These are phyloP conservation scores for Colletotrichum sp. DNA, from an alignment of 2,329 filamentous ascomycete genomes.

Conservation along the genomic window DNA sequence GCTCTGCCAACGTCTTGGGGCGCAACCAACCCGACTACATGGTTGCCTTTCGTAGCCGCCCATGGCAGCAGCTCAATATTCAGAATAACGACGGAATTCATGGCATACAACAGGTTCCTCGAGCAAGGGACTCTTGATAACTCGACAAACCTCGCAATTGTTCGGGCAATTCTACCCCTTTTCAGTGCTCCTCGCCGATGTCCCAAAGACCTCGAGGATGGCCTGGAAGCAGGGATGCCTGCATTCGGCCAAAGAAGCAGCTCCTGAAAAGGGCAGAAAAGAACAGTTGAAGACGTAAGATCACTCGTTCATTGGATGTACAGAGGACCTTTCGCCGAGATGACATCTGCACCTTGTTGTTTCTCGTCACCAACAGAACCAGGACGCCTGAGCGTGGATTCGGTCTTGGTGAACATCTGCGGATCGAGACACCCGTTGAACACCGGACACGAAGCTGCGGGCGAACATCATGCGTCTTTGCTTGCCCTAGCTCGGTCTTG, in stretches of 20 bases:
- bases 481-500: not conserved
- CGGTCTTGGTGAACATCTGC: not conserved
- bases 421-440: constrained; percentile 16
- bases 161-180: not conserved
- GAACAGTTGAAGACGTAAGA: not conserved
- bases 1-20: not conserved
- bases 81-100: not conserved
- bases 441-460: not conserved
- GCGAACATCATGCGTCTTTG: not conserved
- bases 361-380: constrained; percentile 18
- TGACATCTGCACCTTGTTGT: constrained; percentile 18
- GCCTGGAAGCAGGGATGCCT: not conserved
- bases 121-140: not conserved
- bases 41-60: constrained; percentile 14
- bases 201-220: not conserved
- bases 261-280: not conserved
- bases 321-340: constrained; percentile 1
- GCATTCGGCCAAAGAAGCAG: not conserved
- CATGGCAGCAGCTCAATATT: not conserved
- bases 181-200: not conserved
- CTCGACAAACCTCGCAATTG: not conserved
- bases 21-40: constrained; percentile 5
- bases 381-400: not conserved
- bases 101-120: not conserved
- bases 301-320: not conserved